These are phyloP conservation scores for Ceratobasidium sp. DNA, from an alignment of 1,284 basidiomycete genomes.

Conservation along the genomic window DNA sequence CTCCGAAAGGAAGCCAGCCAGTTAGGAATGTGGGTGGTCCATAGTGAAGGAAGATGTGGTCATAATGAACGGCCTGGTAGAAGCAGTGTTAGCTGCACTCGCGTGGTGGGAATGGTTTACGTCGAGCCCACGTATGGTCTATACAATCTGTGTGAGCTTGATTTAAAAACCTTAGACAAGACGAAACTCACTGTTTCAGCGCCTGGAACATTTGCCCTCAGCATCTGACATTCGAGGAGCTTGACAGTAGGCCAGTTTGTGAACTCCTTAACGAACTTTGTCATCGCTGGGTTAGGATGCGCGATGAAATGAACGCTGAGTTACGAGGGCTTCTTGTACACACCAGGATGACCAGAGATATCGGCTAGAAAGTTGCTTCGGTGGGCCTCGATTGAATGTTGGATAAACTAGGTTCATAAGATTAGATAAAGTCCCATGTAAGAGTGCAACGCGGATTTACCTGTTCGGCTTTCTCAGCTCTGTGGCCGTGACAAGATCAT, in stretches of 20 bases:
- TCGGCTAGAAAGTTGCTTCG: conserved; percentile 7
- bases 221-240: conserved; percentile 22
- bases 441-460: neutral
- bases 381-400: conserved; percentile 20
- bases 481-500: neutral
- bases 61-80: conserved; percentile 22
- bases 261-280: conserved; percentile 15
- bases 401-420: conserved; percentile 6
- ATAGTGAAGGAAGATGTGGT: conserved; percentile 48
- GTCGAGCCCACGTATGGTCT: neutral
- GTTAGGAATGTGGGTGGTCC: conserved; percentile 50
- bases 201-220: conserved; percentile 23
- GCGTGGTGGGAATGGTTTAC: neutral
- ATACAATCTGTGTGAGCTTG: neutral
- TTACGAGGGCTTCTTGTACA: too few species aligned
- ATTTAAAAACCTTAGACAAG: neutral
- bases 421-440: neutral
- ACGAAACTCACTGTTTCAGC: conserved; percentile 13
- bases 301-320: too few species aligned
- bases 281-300: neutral
- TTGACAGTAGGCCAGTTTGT: conserved; percentile 13
- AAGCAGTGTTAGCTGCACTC: neutral
- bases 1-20: conserved; percentile 52
- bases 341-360: conserved; percentile 4
- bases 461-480: neutral